Conservation (phyloP, 768 basidiomycete species). For the Tremella fuciformis region DNA sequence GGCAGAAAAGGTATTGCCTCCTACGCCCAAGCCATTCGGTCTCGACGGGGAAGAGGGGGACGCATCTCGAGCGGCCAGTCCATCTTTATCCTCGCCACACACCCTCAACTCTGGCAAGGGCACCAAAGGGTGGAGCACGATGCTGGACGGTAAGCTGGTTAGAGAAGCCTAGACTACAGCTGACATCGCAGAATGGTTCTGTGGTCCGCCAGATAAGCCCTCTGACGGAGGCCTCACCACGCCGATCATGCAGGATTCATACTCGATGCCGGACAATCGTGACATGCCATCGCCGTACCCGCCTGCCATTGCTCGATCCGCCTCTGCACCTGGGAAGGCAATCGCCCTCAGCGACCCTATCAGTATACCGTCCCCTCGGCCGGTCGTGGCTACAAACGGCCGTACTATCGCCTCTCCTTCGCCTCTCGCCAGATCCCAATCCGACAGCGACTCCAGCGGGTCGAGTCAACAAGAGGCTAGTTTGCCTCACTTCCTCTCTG, state of each 20-base stretch:
- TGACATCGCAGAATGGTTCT: conserved; percentile 36
- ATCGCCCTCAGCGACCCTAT: conserved; percentile 1
- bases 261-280: not conserved
- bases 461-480: not conserved
- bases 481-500: not conserved
- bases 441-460: conserved; percentile 12
- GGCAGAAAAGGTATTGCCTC: not conserved
- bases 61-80: not conserved
- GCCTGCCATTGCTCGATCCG: not conserved
- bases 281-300: conserved; percentile 7
- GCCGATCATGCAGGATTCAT: not conserved
- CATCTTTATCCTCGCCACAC: conserved; percentile 7
- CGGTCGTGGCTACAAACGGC: too few relatives aligned
- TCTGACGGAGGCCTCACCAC: conserved; percentile 5
- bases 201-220: conserved; percentile 15
- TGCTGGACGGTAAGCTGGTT: conserved; percentile 40
- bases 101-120: conserved; percentile 1
- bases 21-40: not conserved
- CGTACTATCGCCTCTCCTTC: conserved; percentile 5
- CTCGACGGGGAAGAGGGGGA: conserved; percentile 2
- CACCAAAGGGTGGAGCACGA: conserved; percentile 41
- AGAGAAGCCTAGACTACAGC: not conserved
- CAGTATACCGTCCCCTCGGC: not conserved
- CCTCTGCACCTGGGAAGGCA: conserved; percentile 1
- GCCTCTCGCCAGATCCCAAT: conserved; percentile 22